Evolutionary conservation across 2,329 filamentous ascomycete genomes (phyloP).

Genomic region (Claviceps humidiphila): DNA sequence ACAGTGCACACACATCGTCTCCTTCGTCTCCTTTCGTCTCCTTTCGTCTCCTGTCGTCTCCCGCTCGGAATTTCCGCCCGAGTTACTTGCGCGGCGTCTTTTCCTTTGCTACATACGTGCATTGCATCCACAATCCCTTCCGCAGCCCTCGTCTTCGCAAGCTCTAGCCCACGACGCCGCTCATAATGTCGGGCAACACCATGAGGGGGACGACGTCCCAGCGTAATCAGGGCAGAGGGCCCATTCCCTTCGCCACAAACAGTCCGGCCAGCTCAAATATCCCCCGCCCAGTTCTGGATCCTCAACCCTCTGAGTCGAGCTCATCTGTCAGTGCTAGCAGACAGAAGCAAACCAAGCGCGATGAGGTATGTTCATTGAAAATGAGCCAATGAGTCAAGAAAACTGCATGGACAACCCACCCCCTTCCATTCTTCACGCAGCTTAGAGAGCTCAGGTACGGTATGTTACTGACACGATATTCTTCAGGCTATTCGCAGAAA

Average conservation of each 20-base stretch:
- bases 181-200: constrained; percentile 45
- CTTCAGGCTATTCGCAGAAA: constrained; percentile 84
- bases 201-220: constrained; percentile 54
- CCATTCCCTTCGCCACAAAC: constrained; percentile 44
- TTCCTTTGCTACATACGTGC: not conserved
- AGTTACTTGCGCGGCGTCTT: not conserved
- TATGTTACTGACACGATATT: constrained; percentile 1
- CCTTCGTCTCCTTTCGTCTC: not conserved
- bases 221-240: constrained; percentile 44
- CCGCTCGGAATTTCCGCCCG: not conserved
- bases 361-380: constrained; percentile 63
- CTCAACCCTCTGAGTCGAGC: constrained; percentile 41
- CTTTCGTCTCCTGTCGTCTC: not conserved
- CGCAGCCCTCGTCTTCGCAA: not conserved
- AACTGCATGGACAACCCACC: not conserved
- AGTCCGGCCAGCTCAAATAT: constrained; percentile 52
- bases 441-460: not conserved
- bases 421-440: not conserved
- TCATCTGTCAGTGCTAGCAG: constrained; percentile 83
- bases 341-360: constrained; percentile 91
- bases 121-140: not conserved
- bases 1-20: not conserved
- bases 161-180: not conserved
- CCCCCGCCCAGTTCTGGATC: constrained; percentile 58
- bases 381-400: not conserved